Evolutionary conservation across 2,329 filamentous ascomycete species (phyloP), one percentile per base, ranked within the genome.

Genomic region (Epichloe festucae): DNA sequence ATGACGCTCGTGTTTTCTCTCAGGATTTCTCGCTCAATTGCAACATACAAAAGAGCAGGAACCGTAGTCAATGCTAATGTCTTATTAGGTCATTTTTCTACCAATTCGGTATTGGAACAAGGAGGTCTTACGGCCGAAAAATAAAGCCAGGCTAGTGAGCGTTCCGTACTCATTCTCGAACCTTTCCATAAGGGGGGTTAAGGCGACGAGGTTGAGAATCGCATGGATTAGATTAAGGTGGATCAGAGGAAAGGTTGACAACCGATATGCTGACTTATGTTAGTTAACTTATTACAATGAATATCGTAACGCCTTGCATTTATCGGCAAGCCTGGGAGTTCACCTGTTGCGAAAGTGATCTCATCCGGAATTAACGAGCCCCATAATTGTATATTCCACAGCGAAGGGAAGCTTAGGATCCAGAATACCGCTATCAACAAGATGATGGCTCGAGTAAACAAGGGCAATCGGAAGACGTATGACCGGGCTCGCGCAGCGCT

Each of bases 81-180:
- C 8, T 31, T 48, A 14, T 48, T 48, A 48, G n/a, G 53, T 21
- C 48, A 15, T 49, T 27, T 41, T 47, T 31, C 42, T 10, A 21
- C 27, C 34, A 34, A 21, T 19, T 45, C 14, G 19, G 19, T 6
- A 5, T 12, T 12, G 14, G 5, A 15, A 14, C 15, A 11, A 19
- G 54, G 42, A 21, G 7, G n/a, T 78, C 89, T 73, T 75, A 95
- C 89, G 90, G 52, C 93, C 93, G 62, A 93, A 81, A 67, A 97
- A 96, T 49, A 97, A 74, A 38, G 87, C 81, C 56, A 95, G 66
- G n/a, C 89, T 85, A 27, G 88, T 88, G 62, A 97, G 73, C 7
- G 91, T 97, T 49, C 93, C 93, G 67, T 94, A 83, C 66, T 96
- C 91, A 55, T 81, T 79, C 71, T 98, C 93, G 67, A 97, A 98